Evolutionary conservation across 768 basidiomycete genomes (phyloP), one percentile per base, ranked within the genome.

Genomic region (Suillus decipiens): DNA sequence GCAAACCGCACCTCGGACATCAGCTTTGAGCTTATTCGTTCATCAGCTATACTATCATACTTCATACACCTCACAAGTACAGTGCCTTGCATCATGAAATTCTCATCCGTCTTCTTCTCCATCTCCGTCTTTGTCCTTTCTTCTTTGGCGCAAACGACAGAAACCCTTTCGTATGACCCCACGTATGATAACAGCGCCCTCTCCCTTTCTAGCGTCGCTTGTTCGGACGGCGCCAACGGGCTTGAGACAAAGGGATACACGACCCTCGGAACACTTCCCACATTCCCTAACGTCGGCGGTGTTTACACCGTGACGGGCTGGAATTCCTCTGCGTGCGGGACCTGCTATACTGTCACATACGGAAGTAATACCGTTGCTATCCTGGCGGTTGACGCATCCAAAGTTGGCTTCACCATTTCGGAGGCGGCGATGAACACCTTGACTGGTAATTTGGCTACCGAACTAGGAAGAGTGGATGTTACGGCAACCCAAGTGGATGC

Each of bases 371-470:
- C 72, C 57, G 75, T 89, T 70, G 79, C 81, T 57, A 72, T 89
- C 15, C 65, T 84, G 10, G 89, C 83, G 2, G 78, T 89, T 45
- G 89, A 90, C 65, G 72, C 73, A 62, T 77, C 86, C 14, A 61
- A 37, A 41, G 37, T 48, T 2, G 81, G 81, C 3, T 83, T 83
- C 69, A 81, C 80, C 7, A 33, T 67, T 14, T 75, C 73, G 11
- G 9, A 66, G 59, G 28, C 0, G 61, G 74, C 73, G 58, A 76
- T 75, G 75, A 48, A 75, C 58, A 33, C 12, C 0, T 28, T 75
- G 66, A 75, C 74, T 36, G 22, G 17, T 1, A 3, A 11, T 14
- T 59, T 63, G 31, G 72, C 74, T 5, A 28, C 0, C 0, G 11
- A 15, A 9, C 24, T 56, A 2, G 74, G 74, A 0, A 70, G 67